A percentile compares a stretch with the other conserved stretches of the same genome.
These are phyloP conservation scores for Fragaria vesca DNA, from an alignment of 306 rosid genomes.

Conservation along the genomic window DNA sequence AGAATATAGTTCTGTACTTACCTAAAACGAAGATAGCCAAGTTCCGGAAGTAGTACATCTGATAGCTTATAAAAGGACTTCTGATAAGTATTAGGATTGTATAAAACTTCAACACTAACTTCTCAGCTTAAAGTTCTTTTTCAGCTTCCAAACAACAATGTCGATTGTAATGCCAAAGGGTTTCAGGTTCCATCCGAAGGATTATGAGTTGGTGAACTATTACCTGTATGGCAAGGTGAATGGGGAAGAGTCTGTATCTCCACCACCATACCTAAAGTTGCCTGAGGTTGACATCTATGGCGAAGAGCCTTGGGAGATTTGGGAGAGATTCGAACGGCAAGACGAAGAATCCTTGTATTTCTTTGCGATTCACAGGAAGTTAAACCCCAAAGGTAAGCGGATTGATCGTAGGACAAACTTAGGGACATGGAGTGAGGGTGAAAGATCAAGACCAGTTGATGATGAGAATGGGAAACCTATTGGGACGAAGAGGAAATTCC, in stretches of 20 bases:
- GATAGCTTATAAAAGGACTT: background rate
- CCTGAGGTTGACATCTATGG: background rate
- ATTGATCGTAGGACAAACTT: background rate
- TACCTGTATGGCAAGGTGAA: background rate
- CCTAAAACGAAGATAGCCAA: background rate
- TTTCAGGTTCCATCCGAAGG: background rate
- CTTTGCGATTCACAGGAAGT: background rate
- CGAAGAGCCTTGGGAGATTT: background rate
- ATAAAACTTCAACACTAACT: background rate
- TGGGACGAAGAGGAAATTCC: background rate
- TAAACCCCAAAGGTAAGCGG: background rate
- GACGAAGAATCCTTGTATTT: background rate
- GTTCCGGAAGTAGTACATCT: background rate
- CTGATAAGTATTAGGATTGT: background rate
- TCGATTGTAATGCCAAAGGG: background rate
- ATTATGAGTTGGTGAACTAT: background rate
- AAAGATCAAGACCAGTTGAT: background rate
- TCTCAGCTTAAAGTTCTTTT: background rate
- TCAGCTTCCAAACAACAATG: background rate
- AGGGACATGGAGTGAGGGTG: conserved; percentile 4
- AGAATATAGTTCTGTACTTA: background rate
- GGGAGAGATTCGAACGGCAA: background rate
- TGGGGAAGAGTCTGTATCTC: background rate
- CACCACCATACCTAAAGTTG: background rate
- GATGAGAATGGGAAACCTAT: background rate